Evolutionary conservation across 2,329 filamentous ascomycete species (phyloP).

Genomic region (Thielaviopsis populi): DNA sequence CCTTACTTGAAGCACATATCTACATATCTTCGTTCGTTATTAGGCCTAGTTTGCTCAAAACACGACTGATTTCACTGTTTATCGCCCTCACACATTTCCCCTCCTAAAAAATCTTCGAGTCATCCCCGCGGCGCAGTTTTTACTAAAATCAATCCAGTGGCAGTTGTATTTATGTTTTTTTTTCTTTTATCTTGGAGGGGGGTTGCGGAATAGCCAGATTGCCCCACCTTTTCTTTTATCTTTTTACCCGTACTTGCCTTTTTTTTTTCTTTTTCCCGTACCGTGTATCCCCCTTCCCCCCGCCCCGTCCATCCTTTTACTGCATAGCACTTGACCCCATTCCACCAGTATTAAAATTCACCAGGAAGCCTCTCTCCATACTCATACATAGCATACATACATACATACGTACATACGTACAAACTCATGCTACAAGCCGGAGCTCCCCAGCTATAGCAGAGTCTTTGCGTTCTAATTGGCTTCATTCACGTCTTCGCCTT

Average conservation of each 20-base stretch:
- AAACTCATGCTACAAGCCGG: neutral
- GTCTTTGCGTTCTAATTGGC: neutral
- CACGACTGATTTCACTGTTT: too few species aligned
- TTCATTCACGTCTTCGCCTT: neutral
- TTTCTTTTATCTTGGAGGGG: neutral
- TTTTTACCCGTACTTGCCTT: neutral
- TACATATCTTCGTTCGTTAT: too few species aligned
- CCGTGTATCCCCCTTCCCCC: neutral
- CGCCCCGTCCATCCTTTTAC: neutral
- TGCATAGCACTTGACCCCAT: neutral
- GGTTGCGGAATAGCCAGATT: neutral
- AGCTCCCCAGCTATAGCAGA: conserved; percentile 1
- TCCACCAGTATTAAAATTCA: neutral
- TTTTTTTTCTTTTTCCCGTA: neutral
- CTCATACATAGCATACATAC: neutral
- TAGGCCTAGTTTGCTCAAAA: too few species aligned
- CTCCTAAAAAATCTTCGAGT: too few species aligned
- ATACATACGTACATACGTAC: too few species aligned
- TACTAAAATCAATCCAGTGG: too few species aligned
- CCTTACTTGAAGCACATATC: too few species aligned
- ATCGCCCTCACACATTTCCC: too few species aligned
- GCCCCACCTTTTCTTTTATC: conserved; percentile 1
- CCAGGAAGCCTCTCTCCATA: neutral
- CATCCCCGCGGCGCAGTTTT: too few species aligned
- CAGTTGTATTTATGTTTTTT: neutral